Evolutionary conservation across 371 early-diverging fungal species (phyloP).

Genomic region (Sporodiniella umbellata): DNA sequence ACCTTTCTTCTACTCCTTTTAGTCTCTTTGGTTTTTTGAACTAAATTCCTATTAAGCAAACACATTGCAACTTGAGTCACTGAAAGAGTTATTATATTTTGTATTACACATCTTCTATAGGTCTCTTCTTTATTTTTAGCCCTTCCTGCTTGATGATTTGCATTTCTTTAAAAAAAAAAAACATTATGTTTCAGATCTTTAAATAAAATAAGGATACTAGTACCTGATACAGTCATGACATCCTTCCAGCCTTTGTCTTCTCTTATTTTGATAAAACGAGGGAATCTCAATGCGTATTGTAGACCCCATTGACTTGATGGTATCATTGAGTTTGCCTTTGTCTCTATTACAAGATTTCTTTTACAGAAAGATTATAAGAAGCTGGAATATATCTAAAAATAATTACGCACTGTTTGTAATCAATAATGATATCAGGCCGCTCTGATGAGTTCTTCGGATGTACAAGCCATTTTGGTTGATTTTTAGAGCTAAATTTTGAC

Average conservation of each 20-base stretch:
- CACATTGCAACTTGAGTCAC: neutral
- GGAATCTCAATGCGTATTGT: constrained; percentile 73
- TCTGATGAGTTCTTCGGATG: constrained; percentile 59
- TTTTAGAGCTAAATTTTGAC: constrained; percentile 36
- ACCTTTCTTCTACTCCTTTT: neutral
- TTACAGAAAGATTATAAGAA: neutral
- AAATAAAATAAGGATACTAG: neutral
- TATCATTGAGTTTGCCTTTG: constrained; percentile 68
- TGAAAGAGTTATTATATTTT: neutral
- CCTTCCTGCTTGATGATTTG: constrained; percentile 13
- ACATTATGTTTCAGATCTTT: neutral
- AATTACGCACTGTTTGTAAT: constrained; percentile 41
- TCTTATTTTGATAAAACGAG: constrained; percentile 63
- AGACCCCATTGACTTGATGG: constrained; percentile 37
- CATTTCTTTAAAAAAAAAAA: constrained; percentile 3
- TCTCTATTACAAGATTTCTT: constrained; percentile 65
- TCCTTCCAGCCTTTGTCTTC: constrained; percentile 63
- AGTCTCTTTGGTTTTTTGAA: neutral
- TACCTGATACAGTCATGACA: constrained; percentile 50
- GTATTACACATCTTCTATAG: neutral
- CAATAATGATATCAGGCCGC: constrained; percentile 65
- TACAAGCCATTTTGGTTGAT: constrained; percentile 55
- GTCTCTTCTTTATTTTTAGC: neutral
- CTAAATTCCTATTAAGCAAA: neutral
- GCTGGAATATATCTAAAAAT: neutral